Conservation (phyloP, 2,329 filamentous ascomycete genomes). For the Epichloe gansuensis region DNA sequence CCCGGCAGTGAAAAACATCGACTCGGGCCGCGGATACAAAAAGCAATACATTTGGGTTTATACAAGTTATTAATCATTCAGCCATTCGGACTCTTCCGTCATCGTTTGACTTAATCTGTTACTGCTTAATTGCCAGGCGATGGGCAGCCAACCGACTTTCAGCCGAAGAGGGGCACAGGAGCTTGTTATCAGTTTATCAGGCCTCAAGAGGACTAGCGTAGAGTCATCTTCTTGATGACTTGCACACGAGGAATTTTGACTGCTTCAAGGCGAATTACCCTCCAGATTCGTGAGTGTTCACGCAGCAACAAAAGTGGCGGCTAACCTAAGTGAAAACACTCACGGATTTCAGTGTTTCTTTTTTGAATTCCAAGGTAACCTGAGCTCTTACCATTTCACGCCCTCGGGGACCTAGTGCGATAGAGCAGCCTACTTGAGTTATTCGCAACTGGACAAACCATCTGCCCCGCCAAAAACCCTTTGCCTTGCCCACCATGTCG, state of each 20-base stretch:
- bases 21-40: too few species aligned
- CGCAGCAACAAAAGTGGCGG: slow-evolving; percentile 5
- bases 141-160: slow-evolving; percentile 14
- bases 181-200: slow-evolving; percentile 28
- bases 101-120: too few species aligned
- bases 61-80: too few species aligned
- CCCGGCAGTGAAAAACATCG: too few species aligned
- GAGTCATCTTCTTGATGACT: slow-evolving; percentile 25
- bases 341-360: background rate
- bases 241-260: slow-evolving; percentile 33
- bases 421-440: background rate
- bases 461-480: slow-evolving; percentile 17
- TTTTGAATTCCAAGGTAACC: background rate
- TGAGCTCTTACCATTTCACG: background rate
- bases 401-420: background rate
- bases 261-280: slow-evolving; percentile 22
- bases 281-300: slow-evolving; percentile 7
- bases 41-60: too few species aligned
- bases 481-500: slow-evolving; percentile 30
- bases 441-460: background rate
- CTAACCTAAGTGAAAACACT: background rate
- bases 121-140: background rate
- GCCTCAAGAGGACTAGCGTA: slow-evolving; percentile 23
- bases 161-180: slow-evolving; percentile 22
- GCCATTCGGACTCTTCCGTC: too few species aligned